Conservation (phyloP, 106 monocot species). For the Dactylorhiza incarnata region DNA sequence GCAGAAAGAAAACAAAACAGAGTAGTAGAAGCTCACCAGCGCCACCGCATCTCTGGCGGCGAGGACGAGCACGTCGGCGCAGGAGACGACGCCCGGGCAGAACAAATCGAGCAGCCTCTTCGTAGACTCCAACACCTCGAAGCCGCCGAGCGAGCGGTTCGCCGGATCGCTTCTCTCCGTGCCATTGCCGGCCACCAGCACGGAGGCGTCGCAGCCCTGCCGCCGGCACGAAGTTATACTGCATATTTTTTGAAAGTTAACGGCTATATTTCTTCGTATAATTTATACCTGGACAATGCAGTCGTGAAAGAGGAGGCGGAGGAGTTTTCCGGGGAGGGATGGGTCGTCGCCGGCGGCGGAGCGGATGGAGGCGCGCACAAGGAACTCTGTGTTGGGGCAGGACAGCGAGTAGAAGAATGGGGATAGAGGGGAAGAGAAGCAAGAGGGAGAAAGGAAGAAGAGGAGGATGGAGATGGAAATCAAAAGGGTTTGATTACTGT, state of each 20-base stretch:
- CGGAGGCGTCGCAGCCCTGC: conserved; percentile 87
- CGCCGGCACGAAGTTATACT: too few species aligned
- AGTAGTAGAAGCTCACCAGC: conserved; percentile 39
- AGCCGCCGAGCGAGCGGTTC: conserved; percentile 65
- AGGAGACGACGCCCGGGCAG: conserved; percentile 68
- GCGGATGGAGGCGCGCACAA: conserved; percentile 42
- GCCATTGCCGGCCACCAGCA: conserved; percentile 59
- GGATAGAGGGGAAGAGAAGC: conserved; percentile 37
- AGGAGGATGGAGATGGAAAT: background rate
- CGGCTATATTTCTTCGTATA: too few species aligned
- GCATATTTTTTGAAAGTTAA: too few species aligned
- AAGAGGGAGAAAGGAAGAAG: background rate
- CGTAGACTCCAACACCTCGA: conserved; percentile 58
- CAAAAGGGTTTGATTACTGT: too few species aligned
- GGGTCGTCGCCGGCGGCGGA: conserved; percentile 40
- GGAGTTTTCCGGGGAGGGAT: conserved; percentile 71
- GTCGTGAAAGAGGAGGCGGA: conserved; percentile 82
- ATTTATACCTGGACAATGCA: conserved; percentile 72
- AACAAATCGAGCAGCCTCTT: conserved; percentile 57
- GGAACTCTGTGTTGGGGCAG: conserved; percentile 57
- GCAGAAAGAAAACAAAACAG: too few species aligned
- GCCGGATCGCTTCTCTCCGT: conserved; percentile 80
- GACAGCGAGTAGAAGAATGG: conserved; percentile 46
- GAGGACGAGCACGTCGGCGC: conserved; percentile 79
- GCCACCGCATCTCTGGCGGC: conserved; percentile 79